Evolutionary conservation across 345 rosid species (phyloP).

Genomic region (Ailanthus altissimus): DNA sequence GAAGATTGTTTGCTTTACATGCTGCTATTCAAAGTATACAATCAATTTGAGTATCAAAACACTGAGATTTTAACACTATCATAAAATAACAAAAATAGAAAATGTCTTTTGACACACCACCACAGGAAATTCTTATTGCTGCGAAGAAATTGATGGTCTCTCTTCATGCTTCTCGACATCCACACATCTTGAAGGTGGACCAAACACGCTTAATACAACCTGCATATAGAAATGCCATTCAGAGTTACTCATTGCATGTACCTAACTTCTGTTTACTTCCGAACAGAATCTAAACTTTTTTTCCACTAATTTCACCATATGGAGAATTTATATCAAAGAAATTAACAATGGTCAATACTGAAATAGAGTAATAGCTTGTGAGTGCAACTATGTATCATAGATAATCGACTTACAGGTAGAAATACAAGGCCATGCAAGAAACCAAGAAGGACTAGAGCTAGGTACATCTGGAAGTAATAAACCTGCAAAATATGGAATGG

Average conservation of each 20-base stretch:
- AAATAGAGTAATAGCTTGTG: no score
- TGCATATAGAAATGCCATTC: conserved; percentile 27
- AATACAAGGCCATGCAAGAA: conserved; percentile 92
- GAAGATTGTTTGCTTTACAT: conserved; percentile 30
- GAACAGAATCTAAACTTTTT: neutral
- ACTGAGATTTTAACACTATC: conserved; percentile 12
- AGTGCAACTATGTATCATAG: neutral
- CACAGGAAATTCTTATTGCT: conserved; percentile 33
- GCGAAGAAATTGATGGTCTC: conserved; percentile 63
- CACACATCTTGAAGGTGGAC: conserved; percentile 81
- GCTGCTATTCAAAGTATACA: conserved; percentile 16
- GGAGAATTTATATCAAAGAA: no score
- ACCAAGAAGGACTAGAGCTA: conserved; percentile 91
- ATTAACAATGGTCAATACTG: no score
- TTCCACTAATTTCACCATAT: neutral
- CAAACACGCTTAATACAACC: conserved; percentile 93
- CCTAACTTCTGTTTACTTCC: neutral
- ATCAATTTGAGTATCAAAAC: conserved; percentile 11
- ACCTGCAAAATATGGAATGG: conserved; percentile 47
- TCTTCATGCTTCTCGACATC: conserved; percentile 63
- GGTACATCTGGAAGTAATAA: conserved; percentile 97
- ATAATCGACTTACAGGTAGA: conserved; percentile 68
- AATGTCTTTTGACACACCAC: neutral
- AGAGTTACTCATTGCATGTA: neutral
- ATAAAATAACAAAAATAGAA: neutral